A percentile compares a stretch with the other conserved stretches of the same genome.
Evolutionary conservation across 2,329 filamentous ascomycete species (phyloP).

Genomic region (Botrytis deweyae): DNA sequence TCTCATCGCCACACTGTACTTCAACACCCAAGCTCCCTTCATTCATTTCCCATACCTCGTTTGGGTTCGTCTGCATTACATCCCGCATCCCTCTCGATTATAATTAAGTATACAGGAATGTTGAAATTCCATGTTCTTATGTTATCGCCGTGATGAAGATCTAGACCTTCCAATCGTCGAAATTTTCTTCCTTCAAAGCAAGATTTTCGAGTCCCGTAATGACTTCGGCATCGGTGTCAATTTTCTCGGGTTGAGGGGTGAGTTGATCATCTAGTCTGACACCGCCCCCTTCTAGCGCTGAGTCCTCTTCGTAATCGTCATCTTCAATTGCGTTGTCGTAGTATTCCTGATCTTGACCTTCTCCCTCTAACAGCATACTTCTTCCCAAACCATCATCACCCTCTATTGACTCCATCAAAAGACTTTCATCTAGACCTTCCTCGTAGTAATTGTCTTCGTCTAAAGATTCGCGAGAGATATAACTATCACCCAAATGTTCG

Average conservation of each 20-base stretch:
- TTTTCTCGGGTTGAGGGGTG: constrained; percentile 32
- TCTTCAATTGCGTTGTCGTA: constrained; percentile 18
- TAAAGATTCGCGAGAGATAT: constrained; percentile 52
- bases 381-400: constrained; percentile 33
- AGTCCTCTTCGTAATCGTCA: constrained; percentile 22
- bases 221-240: constrained; percentile 55
- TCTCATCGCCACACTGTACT: background rate
- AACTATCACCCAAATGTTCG: constrained; percentile 55
- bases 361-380: constrained; percentile 38
- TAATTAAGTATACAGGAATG: background rate
- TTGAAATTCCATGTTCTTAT: background rate
- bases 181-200: constrained; percentile 44
- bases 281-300: background rate
- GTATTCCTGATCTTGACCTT: constrained; percentile 29
- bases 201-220: constrained; percentile 60
- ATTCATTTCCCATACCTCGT: background rate
- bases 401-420: constrained; percentile 33
- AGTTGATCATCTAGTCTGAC: background rate
- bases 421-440: constrained; percentile 35
- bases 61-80: background rate
- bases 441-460: constrained; percentile 46
- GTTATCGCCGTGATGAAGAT: background rate
- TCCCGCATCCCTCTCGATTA: background rate
- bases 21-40: background rate
- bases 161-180: constrained; percentile 31